These are phyloP conservation scores for Bacidia rubella DNA, from an alignment of 495 filamentous ascomycete species.

Conservation along the genomic window DNA sequence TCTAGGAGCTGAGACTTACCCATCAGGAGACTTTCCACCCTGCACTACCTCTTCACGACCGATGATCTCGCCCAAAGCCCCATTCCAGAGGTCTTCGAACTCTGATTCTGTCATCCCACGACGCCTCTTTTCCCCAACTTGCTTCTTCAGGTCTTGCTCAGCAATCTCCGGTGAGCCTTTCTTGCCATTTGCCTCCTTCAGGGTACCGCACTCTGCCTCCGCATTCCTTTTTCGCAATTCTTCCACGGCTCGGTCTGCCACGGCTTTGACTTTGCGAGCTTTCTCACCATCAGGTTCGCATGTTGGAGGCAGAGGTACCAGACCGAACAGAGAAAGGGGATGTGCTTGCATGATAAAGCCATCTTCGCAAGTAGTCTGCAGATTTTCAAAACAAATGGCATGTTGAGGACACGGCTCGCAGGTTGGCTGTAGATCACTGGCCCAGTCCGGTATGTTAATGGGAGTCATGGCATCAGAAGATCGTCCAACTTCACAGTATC, in stretches of 20 bases:
- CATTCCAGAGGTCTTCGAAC: conserved; percentile 84
- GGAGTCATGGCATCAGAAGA: conserved; percentile 37
- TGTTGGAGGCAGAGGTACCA: conserved; percentile 76
- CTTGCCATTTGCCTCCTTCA: conserved; percentile 46
- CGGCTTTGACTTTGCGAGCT: conserved; percentile 67
- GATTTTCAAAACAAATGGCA: conserved; percentile 71
- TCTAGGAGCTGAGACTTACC: conserved; percentile 50
- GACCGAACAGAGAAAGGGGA: conserved; percentile 65
- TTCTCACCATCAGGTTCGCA: conserved; percentile 94
- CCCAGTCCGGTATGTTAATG: conserved; percentile 51
- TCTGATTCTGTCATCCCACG: conserved; percentile 72
- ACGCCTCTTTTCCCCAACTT: conserved; percentile 55
- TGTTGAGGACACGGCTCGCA: conserved; percentile 90
- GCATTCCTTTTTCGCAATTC: conserved; percentile 75
- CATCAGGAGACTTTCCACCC: conserved; percentile 50
- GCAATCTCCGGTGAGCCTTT: conserved; percentile 49
- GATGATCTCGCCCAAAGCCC: conserved; percentile 74
- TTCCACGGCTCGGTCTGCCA: conserved; percentile 78
- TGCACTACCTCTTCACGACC: conserved; percentile 73
- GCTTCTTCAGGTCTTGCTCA: conserved; percentile 63
- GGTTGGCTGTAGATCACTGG: conserved; percentile 52
- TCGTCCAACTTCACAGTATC: conserved; percentile 82
- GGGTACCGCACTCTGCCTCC: conserved; percentile 78
- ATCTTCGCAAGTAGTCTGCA: conserved; percentile 65
- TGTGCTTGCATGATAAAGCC: conserved; percentile 80